Evolutionary conservation across 2,329 filamentous ascomycete genomes (phyloP), one percentile per base, ranked within the genome.

Genomic region (Didymella pinodella): DNA sequence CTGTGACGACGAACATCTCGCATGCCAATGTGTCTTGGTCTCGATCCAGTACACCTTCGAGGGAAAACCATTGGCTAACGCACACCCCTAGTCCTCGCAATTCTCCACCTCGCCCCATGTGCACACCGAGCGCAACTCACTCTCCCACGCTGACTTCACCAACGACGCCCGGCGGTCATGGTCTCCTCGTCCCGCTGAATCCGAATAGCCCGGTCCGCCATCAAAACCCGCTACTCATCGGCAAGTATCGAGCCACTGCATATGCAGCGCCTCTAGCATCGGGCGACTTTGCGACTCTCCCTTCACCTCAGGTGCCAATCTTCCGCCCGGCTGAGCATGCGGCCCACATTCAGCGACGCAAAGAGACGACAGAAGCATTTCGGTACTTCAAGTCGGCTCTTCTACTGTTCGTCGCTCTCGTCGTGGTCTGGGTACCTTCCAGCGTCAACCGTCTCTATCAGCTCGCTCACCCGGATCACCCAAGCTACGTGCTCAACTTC

Each of bases 391-490:
- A 90, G 67, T 90, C 88, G 46, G 84, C 89, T 0, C 80, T 90
- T 28, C 81, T 91, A 8, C 91, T 91, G 81, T 91, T 91, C 76
- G 82, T 86, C 0, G 88, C 88, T 0, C 83, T 92, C 59, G 80
- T 91, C 49, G 84, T 91, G 26, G 91, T 90, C 6, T 92, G 89
- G 89, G 86, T 93, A 0, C 57, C 92, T 1, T 51, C 32, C 18
- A 59, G 84, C 31, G 31, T 89, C 59, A 95, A 96, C 74, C 84
- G 92, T 10, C 84, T 93, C 16, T 93, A 90, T 76, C 86, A 86
- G 3, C 81, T 93, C 16, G 81, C 87, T 8, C 81, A 89, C 68
- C 79, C 82, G 0, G 60, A 67, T 7, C 32, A 62, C 1, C 83
- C 69, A 2, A 66, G 81, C 7, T 83, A 88, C 28, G 79, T 83